Evolutionary conservation across 371 early-diverging fungal species (phyloP), one percentile per base, ranked within the genome.

Genomic region (Mucor racemosus): DNA sequence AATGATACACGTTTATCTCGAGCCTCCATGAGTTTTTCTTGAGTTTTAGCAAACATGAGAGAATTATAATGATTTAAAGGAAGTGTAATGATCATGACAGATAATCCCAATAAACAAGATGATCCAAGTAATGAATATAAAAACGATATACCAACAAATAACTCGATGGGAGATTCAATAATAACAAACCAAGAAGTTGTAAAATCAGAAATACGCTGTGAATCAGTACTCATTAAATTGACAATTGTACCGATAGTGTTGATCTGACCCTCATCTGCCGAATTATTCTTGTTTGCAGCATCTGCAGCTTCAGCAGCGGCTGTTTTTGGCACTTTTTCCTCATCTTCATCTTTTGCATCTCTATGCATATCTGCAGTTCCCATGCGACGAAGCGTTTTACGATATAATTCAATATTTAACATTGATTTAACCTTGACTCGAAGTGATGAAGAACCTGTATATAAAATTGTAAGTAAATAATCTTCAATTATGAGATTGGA

Each of bases 181-280:
- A 82, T 65, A 17, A 76, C 66, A 65, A 85, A 76, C 72, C 88
- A 68, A 60, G 84, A 80, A 58, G 84, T 73, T 34, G 77, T 61
- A 8, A 81, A 74, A 10, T 85, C 78, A 35, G 82, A 73, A 9
- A 95, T 74, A 40, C 91, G 84, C 36, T 79, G 76, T 5, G 88
- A 68, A 64, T 95, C 95, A 0, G 94, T 88, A 9, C 93, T 86
- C 68, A 94, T 87, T 58, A 95, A 67, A 68, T 91, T 95, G 65
- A 88, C 88, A 50, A 95, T 78, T 26, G 86, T 84, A 31, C 95
- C 95, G 10, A 78, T 57, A n/a, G 69, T 71, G 26, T 77, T 68
- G 17, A 76, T 58, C 0, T 66, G 57, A 54, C 56, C 63, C 11
- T 66, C 74, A 1, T 64, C 65, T 11, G 48, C 54, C 26, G 26